phyloP scores from a whole-genome alignment of 2,329 filamentous ascomycete genomes.

The Paracamarosporium sp. region DNA sequence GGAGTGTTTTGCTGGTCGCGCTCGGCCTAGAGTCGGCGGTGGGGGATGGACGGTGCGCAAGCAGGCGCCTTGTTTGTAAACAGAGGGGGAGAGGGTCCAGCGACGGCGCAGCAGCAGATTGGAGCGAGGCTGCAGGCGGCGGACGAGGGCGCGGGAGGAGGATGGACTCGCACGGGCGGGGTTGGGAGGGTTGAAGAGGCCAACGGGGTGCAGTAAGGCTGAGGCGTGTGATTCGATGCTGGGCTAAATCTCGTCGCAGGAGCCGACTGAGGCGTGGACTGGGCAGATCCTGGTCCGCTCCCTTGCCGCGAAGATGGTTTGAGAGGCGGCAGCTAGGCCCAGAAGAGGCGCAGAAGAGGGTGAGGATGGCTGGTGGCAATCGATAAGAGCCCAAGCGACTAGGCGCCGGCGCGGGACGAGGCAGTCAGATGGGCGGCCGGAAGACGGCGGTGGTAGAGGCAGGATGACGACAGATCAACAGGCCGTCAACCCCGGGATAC shows the following conservation, averaged over 20 bases:
- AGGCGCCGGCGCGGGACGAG: not conserved
- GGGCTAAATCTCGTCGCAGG: slow-evolving; percentile 24
- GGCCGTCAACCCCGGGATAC: too few relatives aligned
- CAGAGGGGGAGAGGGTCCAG: slow-evolving; percentile 7
- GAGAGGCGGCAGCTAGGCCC: slow-evolving; percentile 15
- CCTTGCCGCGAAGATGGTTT: slow-evolving; percentile 12
- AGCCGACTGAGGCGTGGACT: slow-evolving; percentile 23
- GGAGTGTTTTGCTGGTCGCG: slow-evolving; percentile 3
- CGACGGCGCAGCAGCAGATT: slow-evolving; percentile 1
- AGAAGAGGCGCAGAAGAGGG: slow-evolving; percentile 5
- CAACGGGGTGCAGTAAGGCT: slow-evolving; percentile 20
- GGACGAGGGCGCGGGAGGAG: slow-evolving; percentile 3
- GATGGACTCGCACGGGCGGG: slow-evolving; percentile 5
- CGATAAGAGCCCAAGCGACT: slow-evolving; percentile 10
- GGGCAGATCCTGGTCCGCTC: slow-evolving; percentile 18
- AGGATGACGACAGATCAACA: slow-evolving; percentile 22
- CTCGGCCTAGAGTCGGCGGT: not conserved
- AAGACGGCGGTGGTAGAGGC: slow-evolving; percentile 8
- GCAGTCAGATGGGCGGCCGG: not conserved
- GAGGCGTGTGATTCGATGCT: slow-evolving; percentile 28
- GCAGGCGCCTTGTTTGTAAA: slow-evolving; percentile 12
- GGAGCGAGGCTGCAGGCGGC: slow-evolving; percentile 1
- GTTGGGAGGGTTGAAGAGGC: slow-evolving; percentile 4
- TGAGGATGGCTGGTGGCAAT: slow-evolving; percentile 4
- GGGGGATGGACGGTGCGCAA: slow-evolving; percentile 1